Conservation (phyloP, 306 rosid species). For the Pterocarpus macrocarpus region DNA sequence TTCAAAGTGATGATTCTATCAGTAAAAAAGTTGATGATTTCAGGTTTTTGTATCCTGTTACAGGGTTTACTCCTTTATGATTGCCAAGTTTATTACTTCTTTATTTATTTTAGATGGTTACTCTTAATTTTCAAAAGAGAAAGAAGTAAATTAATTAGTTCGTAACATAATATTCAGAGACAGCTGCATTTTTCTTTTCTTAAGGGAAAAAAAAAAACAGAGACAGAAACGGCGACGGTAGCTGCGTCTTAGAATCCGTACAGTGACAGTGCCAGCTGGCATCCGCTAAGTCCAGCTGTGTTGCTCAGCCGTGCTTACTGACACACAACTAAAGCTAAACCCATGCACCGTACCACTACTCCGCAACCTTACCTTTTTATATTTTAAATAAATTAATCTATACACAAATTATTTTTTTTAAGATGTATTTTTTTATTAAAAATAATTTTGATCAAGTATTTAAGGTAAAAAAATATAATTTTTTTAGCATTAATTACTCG, state of each 20-base stretch:
- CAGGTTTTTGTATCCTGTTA: not conserved
- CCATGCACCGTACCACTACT: constrained; percentile 1
- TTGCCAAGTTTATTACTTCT: not conserved
- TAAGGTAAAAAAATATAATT: too few species aligned
- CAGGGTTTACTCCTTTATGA: not conserved
- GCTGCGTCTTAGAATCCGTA: constrained; percentile 55
- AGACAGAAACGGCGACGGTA: constrained; percentile 41
- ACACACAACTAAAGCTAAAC: constrained; percentile 28
- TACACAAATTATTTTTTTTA: too few species aligned
- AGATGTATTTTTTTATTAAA: too few species aligned
- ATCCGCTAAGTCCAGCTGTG: constrained; percentile 65
- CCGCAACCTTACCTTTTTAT: not conserved
- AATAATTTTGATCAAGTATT: too few species aligned
- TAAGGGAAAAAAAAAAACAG: not conserved
- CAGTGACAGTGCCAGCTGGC: constrained; percentile 60
- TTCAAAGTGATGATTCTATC: not conserved
- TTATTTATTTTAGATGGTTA: not conserved
- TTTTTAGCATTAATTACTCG: too few species aligned
- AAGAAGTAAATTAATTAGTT: not conserved
- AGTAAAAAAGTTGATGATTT: not conserved
- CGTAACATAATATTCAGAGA: constrained; percentile 28
- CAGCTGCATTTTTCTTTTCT: not conserved
- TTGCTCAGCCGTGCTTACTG: constrained; percentile 36
- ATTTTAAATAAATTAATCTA: not conserved
- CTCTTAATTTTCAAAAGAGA: not conserved